These are phyloP conservation scores for Phialophora expanda DNA, from an alignment of 2,329 filamentous ascomycete species.

Conservation along the genomic window DNA sequence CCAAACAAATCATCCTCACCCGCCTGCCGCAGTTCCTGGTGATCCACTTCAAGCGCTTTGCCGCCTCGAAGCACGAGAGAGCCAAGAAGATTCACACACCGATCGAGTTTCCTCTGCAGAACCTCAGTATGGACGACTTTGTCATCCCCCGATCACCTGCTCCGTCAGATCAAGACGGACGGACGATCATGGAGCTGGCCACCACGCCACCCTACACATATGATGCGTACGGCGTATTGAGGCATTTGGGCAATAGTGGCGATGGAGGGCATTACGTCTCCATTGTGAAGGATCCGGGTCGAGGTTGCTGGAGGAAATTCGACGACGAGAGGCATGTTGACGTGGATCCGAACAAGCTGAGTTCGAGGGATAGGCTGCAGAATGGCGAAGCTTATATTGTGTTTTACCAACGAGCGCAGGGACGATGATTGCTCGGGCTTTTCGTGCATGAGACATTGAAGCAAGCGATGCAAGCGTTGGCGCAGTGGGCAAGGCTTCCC, in stretches of 20 bases:
- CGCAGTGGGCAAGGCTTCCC: background rate
- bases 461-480: constrained; percentile 6
- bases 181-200: constrained; percentile 41
- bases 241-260: constrained; percentile 72
- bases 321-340: constrained; percentile 63
- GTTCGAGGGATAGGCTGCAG: constrained; percentile 58
- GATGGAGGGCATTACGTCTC: constrained; percentile 81
- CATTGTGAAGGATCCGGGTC: constrained; percentile 66
- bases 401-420: constrained; percentile 62
- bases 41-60: constrained; percentile 75
- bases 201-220: constrained; percentile 69
- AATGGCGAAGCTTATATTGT: constrained; percentile 70
- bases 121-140: constrained; percentile 67
- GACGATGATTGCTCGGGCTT: constrained; percentile 5
- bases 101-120: constrained; percentile 76
- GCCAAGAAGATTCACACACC: constrained; percentile 72
- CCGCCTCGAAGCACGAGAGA: constrained; percentile 60
- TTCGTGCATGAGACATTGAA: constrained; percentile 2
- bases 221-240: constrained; percentile 82
- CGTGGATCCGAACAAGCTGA: constrained; percentile 61
- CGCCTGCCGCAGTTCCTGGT: constrained; percentile 80
- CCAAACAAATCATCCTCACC: constrained; percentile 74
- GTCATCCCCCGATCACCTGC: constrained; percentile 58
- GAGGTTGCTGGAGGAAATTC: constrained; percentile 65
- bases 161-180: constrained; percentile 41